Base-by-base conservation (phyloP, 257 asterid genomes). In the Salvia rosmarinus region DNA sequence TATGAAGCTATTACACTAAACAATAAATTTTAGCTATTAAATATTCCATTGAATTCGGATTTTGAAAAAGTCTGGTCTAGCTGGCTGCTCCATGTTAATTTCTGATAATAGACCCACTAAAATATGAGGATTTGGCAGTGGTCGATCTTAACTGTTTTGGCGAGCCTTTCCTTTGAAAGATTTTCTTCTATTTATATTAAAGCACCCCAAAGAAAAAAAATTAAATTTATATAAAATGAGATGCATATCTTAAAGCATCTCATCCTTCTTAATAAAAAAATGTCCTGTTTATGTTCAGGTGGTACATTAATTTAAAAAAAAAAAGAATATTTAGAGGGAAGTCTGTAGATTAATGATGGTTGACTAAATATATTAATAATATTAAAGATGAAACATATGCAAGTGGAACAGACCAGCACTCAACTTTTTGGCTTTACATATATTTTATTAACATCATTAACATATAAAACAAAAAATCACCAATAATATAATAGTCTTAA, bases 341-440 rank as follows among this genome's bases (percentile, higher is more conserved):
- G 60, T 49, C n/a, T 68, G 23, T 68, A 21, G 67, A 50, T 63
- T 44, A 72, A 46, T 52, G n/a, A 74, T 73, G 78, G 91, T 82
- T 86, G 87, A 84, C 89, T 77, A 75, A 54, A 64, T 52, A 75
- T 34, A 39, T 11, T 28, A 14, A 32, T 74, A 46, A 63, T 69
- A 25, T 34, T 58, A 58, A 39, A 37, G 49, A 49, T 34, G 39
- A 57, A 66, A 9, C 70, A 14, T 75, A 23, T 10, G 32, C 72
- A 58, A 69, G 64, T 65, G 76, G 71, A 67, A 76, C 77, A 65
- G 75, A 73, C 65, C 17, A 61, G 58, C 82, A 74, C 74, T 71
- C 79, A 69, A 57, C 75, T 43, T 76, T 44, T 70, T 51, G 61
- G 65, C 14, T 23, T 44, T 51, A 34, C 74, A 64, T 65, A 34